Evolutionary conservation across 2,329 filamentous ascomycete genomes (phyloP), one percentile per base, ranked within the genome.

Genomic region (Aureobasidium sp.): DNA sequence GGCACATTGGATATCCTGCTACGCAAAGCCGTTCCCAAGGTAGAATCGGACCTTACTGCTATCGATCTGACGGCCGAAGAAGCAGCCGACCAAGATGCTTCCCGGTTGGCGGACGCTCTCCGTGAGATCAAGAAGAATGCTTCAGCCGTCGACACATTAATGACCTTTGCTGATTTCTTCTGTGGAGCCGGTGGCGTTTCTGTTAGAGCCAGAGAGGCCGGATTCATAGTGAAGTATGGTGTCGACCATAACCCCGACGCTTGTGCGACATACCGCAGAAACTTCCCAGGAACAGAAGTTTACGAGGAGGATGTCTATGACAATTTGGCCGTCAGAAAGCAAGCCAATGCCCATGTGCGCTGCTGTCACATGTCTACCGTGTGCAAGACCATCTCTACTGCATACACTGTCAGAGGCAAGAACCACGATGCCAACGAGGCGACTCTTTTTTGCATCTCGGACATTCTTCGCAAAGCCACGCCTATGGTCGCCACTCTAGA

Each of bases 401-500:
- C 83, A 0, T 84, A 94, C 55, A 90, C 86, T 0, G 21, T 44
- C 3, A 59, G 67, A 0, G 77, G 79, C 0, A 71, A 71, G 6
- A 75, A 82, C 19, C 84, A 90, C 40, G 84, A 86, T 1, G 74
- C 69, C 0, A 93, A 94, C 59, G 81, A 79, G 0, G 80, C 81
- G 1, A 70, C 75, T 0, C 67, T 77, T 0, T 75, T 77, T 38
- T 69, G 69, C 0, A 64, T 76, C 0, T 68, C 72, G 1, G 66
- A 76, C 3, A 66, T 90, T 0, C 68, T 91, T 0, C 67, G 75
- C 4, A 76, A 77, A 30, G 65, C 77, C 0, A 77, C 75, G 0
- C 88, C 89, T 0, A 76, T 88, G 0, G 63, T 93, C 0, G 78
- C 88, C 1, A 94, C 88, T 0, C 70, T 94, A 0, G 89, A 95